These are phyloP conservation scores for Chlamydomonas reinhardtii DNA, from an alignment of 163 green algal species.

Conservation along the genomic window DNA sequence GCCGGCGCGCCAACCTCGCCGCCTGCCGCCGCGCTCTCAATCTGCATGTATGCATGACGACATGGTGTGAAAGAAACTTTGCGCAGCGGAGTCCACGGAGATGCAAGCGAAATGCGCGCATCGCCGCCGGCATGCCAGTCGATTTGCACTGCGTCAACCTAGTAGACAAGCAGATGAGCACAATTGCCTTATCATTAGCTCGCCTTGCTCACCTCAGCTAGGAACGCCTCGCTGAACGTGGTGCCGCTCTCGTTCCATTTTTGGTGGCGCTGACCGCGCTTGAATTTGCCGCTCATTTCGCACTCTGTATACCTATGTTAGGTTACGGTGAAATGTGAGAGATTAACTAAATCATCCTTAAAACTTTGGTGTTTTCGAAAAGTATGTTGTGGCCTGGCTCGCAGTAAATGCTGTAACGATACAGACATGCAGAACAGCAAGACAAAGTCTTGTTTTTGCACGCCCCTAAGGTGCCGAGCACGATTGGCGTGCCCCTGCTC, in stretches of 20 bases:
- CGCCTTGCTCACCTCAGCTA: not conserved
- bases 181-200: not conserved
- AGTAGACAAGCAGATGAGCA: not conserved
- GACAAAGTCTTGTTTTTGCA: too few relatives aligned
- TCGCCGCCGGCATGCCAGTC: not conserved
- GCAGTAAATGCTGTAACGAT: too few relatives aligned
- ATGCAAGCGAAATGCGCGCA: not conserved
- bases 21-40: not conserved
- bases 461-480: too few relatives aligned
- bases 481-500: too few relatives aligned
- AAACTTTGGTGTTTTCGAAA: too few relatives aligned
- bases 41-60: not conserved
- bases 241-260: constrained; percentile 36
- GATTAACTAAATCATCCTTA: too few relatives aligned
- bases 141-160: too few relatives aligned
- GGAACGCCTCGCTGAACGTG: constrained; percentile 5
- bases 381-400: too few relatives aligned
- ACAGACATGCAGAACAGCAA: too few relatives aligned
- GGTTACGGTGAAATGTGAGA: too few relatives aligned
- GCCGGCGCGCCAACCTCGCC: not conserved
- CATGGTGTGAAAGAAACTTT: not conserved
- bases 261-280: constrained; percentile 28
- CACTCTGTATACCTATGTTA: too few relatives aligned
- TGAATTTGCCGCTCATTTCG: constrained; percentile 40
- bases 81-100: not conserved